Evolutionary conservation across 1,139 yeast genomes (phyloP).

Genomic region (Kurtzmaniella quercitrusa): DNA sequence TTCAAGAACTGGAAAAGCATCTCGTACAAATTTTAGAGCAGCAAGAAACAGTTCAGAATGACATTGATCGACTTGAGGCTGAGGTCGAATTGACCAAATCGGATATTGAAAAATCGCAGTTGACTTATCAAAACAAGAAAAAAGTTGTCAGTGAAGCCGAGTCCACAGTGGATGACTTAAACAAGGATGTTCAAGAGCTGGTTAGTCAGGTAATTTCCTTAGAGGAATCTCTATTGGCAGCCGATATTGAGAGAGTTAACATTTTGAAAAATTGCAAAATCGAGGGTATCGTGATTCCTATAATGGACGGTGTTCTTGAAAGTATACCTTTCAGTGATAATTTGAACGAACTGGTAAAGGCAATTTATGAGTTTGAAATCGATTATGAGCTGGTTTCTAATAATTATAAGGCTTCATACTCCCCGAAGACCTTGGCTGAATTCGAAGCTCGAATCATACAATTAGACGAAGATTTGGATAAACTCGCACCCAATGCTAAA

Average conservation of each 20-base stretch:
- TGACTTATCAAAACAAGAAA: constrained; percentile 20
- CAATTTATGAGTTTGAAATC: constrained; percentile 47
- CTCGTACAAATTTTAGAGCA: constrained; percentile 26
- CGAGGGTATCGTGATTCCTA: constrained; percentile 65
- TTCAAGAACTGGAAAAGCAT: constrained; percentile 28
- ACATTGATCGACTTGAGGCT: constrained; percentile 46
- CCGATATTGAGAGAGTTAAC: constrained; percentile 56
- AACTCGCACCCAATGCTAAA: constrained; percentile 72
- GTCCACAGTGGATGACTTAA: constrained; percentile 29
- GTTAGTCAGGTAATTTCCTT: constrained; percentile 32
- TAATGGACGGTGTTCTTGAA: constrained; percentile 54
- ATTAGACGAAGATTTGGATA: constrained; percentile 47
- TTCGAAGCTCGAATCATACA: constrained; percentile 34
- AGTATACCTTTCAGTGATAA: constrained; percentile 44
- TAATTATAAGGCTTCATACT: constrained; percentile 37
- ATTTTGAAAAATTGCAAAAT: constrained; percentile 72
- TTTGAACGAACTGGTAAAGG: constrained; percentile 34
- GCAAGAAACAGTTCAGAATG: constrained; percentile 29
- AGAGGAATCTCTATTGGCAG: constrained; percentile 55
- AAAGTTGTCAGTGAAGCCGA: constrained; percentile 28
- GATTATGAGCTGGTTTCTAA: constrained; percentile 53
- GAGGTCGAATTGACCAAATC: constrained; percentile 43
- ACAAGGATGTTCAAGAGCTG: constrained; percentile 23
- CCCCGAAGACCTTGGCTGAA: constrained; percentile 42
- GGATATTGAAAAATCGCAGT: constrained; percentile 30